Conservation (phyloP, 257 asterid genomes). For the Paraleonurus japonicus region DNA sequence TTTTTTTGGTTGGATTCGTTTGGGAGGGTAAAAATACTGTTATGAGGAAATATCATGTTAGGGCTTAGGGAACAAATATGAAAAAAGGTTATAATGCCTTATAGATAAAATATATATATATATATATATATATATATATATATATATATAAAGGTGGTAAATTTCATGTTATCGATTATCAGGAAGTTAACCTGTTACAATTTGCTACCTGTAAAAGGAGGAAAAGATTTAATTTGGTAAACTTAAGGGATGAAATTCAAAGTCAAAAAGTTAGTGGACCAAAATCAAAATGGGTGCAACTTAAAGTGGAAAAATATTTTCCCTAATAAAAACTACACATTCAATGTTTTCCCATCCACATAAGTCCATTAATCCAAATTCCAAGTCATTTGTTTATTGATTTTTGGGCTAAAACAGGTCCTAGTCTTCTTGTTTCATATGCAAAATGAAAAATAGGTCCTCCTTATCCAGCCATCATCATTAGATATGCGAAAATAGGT, state of each 20-base stretch:
- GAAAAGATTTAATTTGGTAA: background rate
- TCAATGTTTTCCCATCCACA: background rate
- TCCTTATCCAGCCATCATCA: background rate
- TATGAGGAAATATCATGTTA: no score
- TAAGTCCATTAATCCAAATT: background rate
- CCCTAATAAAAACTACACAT: background rate
- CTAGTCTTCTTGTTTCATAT: background rate
- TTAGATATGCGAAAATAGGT: background rate
- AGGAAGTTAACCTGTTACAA: background rate
- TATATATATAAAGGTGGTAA: no score
- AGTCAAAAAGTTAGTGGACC: background rate
- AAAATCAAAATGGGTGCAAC: background rate
- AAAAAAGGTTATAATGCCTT: no score
- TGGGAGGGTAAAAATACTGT: no score
- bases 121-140: no score
- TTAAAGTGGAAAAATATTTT: background rate
- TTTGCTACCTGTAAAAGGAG: no score
- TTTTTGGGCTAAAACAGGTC: background rate
- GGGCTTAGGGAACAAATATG: no score
- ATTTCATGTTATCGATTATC: background rate
- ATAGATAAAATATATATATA: no score
- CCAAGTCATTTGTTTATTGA: background rate
- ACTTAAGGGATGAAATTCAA: background rate
- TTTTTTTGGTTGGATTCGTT: no score
- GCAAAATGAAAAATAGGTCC: background rate